A percentile compares a stretch with the other conserved stretches of the same genome.
phyloP scores from a whole-genome alignment of 352 stramenopile species.

The Phytophthora multivora region DNA sequence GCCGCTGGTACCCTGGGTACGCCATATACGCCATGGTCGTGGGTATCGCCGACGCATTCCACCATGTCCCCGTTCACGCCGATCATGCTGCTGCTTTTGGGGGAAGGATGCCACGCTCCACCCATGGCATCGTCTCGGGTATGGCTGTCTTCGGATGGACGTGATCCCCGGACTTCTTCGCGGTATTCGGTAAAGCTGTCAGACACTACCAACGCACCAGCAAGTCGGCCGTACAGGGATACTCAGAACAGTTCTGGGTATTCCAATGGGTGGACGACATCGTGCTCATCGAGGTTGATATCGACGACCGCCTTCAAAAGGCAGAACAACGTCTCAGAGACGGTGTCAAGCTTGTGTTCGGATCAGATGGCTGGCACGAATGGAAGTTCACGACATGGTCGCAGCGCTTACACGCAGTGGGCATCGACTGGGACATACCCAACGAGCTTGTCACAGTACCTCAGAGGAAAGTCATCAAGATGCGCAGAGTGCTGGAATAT shows the following conservation, averaged over 20 bases:
- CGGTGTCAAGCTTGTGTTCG: slow-evolving; percentile 8
- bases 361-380: slow-evolving; percentile 11
- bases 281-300: neutral
- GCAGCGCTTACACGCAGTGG: neutral
- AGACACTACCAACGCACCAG: slow-evolving; percentile 5
- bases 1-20: neutral
- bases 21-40: slow-evolving; percentile 8
- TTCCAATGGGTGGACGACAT: slow-evolving; percentile 4
- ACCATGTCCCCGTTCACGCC: slow-evolving; percentile 1
- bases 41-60: slow-evolving; percentile 8
- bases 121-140: slow-evolving; percentile 5
- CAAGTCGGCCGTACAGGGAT: neutral
- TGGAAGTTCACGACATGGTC: slow-evolving; percentile 16
- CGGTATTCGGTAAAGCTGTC: slow-evolving; percentile 6
- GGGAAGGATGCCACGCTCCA: neutral
- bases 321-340: slow-evolving; percentile 12
- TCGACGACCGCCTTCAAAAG: slow-evolving; percentile 4
- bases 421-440: slow-evolving; percentile 9
- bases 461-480: slow-evolving; percentile 7
- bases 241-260: neutral
- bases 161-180: slow-evolving; percentile 11
- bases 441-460: neutral
- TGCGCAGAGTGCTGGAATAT: neutral
- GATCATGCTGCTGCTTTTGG: slow-evolving; percentile 1
- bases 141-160: slow-evolving; percentile 14